Evolutionary conservation across 306 rosid species (phyloP).

Genomic region (Styphnolobium japonicum): DNA sequence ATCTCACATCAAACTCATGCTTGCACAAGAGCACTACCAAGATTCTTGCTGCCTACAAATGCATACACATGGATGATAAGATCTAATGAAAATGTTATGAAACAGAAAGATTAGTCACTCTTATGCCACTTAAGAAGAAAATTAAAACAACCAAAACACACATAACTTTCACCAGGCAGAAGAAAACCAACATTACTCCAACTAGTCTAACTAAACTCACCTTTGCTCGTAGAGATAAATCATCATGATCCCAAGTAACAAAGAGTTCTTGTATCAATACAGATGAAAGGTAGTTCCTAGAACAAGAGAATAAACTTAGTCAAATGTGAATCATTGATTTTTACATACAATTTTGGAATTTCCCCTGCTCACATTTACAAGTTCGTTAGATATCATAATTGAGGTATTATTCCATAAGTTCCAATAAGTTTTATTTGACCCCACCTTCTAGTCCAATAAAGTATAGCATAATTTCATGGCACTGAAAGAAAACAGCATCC

Average conservation of each 20-base stretch:
- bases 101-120: neutral
- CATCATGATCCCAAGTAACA: conserved; percentile 98
- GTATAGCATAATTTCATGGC: neutral
- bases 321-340: neutral
- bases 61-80: conserved; percentile 11
- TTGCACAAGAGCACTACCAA: conserved; percentile 94
- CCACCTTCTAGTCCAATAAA: neutral
- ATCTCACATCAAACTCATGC: conserved; percentile 97
- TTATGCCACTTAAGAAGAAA: neutral
- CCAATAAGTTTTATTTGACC: neutral
- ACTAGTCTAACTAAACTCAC: conserved; percentile 37
- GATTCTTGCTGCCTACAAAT: conserved; percentile 84
- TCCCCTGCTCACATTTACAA: neutral
- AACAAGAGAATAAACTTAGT: conserved; percentile 17
- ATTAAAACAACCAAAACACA: neutral
- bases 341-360: neutral
- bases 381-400: neutral
- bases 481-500: neutral
- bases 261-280: conserved; percentile 95
- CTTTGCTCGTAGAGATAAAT: conserved; percentile 85
- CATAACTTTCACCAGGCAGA: neutral
- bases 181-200: conserved; percentile 6
- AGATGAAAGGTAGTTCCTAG: conserved; percentile 95
- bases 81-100: neutral
- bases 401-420: conserved; percentile 15